phyloP scores from a whole-genome alignment of 805 yeast genomes.

The Spathaspora boniae region DNA sequence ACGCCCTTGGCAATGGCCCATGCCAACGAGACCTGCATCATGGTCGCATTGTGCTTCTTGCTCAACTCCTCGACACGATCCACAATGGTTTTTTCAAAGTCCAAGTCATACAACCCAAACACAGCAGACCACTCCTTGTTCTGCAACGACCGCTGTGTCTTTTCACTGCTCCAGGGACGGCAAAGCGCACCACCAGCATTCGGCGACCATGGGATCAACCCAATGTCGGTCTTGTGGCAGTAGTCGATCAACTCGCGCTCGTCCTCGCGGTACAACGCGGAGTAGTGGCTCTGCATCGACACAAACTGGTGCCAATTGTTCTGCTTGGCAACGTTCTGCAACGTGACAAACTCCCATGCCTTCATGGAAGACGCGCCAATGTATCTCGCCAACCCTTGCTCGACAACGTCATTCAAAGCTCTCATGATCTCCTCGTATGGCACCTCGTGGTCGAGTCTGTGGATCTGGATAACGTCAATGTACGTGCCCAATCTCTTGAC shows the following conservation, averaged over 20 bases:
- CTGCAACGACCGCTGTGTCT: constrained; percentile 18
- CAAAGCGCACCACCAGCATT: constrained; percentile 52
- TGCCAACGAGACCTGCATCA: not conserved
- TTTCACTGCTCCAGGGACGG: constrained; percentile 32
- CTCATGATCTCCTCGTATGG: constrained; percentile 55
- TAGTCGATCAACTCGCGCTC: constrained; percentile 58
- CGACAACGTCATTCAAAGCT: constrained; percentile 51
- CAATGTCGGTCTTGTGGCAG: constrained; percentile 44
- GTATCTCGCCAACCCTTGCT: constrained; percentile 46
- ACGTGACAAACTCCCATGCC: constrained; percentile 48
- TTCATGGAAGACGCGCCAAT: constrained; percentile 64
- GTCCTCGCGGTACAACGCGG: constrained; percentile 57
- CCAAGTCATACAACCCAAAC: constrained; percentile 14
- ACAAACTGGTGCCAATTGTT: constrained; percentile 55
- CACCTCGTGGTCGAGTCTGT: constrained; percentile 46
- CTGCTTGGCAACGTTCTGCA: constrained; percentile 54
- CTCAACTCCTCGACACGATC: constrained; percentile 1
- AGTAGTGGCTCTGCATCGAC: constrained; percentile 55
- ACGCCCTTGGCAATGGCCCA: not conserved
- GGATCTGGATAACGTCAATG: constrained; percentile 55
- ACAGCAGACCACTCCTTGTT: too few relatives aligned
- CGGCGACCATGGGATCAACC: constrained; percentile 60
- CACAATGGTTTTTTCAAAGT: constrained; percentile 7
- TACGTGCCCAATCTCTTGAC: constrained; percentile 50
- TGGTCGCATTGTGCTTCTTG: not conserved